These are phyloP conservation scores for Fusarium continuum DNA, from an alignment of 2,329 filamentous ascomycete species.

Conservation along the genomic window DNA sequence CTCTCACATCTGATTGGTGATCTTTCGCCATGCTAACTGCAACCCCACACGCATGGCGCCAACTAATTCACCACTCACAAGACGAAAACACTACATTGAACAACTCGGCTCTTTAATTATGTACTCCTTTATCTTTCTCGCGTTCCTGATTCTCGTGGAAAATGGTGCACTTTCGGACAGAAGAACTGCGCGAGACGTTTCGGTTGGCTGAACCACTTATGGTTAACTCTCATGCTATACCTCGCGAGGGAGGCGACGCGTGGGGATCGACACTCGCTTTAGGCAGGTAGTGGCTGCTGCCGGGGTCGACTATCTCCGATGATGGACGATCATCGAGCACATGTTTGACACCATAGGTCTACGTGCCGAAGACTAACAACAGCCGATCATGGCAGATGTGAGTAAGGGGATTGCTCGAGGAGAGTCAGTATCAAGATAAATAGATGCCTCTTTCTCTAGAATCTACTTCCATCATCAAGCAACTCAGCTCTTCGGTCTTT, in stretches of 20 bases:
- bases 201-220: conserved; percentile 19
- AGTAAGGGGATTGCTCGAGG: not conserved
- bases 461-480: conserved; percentile 9
- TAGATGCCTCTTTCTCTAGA: conserved; percentile 11
- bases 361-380: conserved; percentile 15
- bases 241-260: conserved; percentile 5
- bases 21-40: conserved; percentile 19
- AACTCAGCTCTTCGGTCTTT: conserved; percentile 30
- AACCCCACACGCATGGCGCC: conserved; percentile 28
- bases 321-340: conserved; percentile 27
- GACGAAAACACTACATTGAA: not conserved
- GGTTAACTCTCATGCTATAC: conserved; percentile 32
- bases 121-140: conserved; percentile 22
- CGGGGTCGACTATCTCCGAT: conserved; percentile 24
- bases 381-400: not conserved
- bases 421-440: conserved; percentile 23
- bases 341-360: conserved; percentile 25
- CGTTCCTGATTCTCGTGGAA: conserved; percentile 8
- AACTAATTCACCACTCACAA: conserved; percentile 30
- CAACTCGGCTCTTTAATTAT: conserved; percentile 20
- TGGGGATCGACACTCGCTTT: conserved; percentile 29
- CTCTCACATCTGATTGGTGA: conserved; percentile 17
- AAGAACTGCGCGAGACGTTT: not conserved
- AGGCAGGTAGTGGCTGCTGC: conserved; percentile 29
- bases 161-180: not conserved